phyloP scores from a whole-genome alignment of 139 green algal genomes.

The Volvox africanus region DNA sequence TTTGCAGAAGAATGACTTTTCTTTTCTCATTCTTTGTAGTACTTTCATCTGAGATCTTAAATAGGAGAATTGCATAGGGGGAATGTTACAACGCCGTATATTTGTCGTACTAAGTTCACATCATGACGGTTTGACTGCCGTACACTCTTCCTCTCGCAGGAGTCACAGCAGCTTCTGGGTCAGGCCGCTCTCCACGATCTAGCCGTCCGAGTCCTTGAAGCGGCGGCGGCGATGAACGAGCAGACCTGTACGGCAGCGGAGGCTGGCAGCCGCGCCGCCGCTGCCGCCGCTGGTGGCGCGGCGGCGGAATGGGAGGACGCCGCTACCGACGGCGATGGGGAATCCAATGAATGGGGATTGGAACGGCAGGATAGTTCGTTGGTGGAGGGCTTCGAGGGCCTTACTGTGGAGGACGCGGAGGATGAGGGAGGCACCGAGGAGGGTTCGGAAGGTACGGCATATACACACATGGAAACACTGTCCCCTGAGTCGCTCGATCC shows the following conservation, averaged over 20 bases:
- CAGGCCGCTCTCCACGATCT: slow-evolving; percentile 78
- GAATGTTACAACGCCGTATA: too few species aligned
- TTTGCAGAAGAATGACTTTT: too few species aligned
- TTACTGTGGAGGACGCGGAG: slow-evolving; percentile 26
- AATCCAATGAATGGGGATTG: background rate
- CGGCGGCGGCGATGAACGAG: slow-evolving; percentile 15
- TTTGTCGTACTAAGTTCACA: too few species aligned
- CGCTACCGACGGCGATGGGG: background rate
- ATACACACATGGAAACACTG: too few species aligned
- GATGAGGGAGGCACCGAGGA: slow-evolving; percentile 8
- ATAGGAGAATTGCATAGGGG: too few species aligned
- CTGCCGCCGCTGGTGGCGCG: background rate
- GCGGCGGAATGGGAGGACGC: background rate
- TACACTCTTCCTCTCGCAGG: background rate
- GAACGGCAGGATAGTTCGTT: slow-evolving; percentile 23
- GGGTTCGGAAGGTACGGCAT: background rate
- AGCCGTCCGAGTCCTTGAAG: slow-evolving; percentile 54
- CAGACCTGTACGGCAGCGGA: background rate
- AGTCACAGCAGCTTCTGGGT: slow-evolving; percentile 51
- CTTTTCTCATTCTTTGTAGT: too few species aligned
- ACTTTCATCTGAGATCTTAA: too few species aligned
- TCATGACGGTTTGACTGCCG: too few species aligned
- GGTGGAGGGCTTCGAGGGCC: slow-evolving; percentile 47
- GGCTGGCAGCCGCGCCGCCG: background rate
- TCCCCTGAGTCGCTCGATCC: too few species aligned